Conservation (phyloP, 1,284 basidiomycete species). For the Cutaneotrichosporon daszewskae region DNA sequence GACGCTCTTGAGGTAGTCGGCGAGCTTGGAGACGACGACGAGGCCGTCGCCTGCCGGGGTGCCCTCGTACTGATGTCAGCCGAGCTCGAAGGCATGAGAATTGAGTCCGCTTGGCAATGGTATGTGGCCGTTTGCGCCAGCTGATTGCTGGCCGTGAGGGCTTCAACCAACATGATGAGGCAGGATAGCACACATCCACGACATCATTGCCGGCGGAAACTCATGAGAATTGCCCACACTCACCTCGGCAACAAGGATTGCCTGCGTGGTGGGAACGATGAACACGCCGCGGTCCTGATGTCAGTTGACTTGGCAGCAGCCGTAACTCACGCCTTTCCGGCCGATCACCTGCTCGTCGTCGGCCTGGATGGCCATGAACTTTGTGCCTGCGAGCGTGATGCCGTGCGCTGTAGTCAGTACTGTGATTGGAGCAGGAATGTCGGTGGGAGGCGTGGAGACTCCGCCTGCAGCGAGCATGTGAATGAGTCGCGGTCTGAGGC, state of each 20-base stretch:
- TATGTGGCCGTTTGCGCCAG: no score
- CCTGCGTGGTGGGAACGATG: constrained; percentile 82
- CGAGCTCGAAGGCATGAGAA: no score
- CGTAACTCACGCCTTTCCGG: constrained; percentile 59
- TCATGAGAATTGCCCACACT: no score
- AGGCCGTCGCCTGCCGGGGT: constrained; percentile 63
- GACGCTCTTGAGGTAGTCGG: constrained; percentile 69
- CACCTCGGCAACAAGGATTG: constrained; percentile 69
- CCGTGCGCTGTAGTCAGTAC: constrained; percentile 52
- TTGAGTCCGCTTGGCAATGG: no score
- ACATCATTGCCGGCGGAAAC: no score
- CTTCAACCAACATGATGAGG: no score
- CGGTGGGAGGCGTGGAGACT: neutral
- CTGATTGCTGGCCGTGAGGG: no score
- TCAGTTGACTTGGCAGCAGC: neutral
- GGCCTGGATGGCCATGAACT: constrained; percentile 73
- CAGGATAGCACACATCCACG: no score
- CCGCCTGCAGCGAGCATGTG: neutral
- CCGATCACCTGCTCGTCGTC: constrained; percentile 63
- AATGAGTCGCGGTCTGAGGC: no score
- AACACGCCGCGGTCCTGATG: constrained; percentile 72
- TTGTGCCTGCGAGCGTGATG: constrained; percentile 64
- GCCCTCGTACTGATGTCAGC: constrained; percentile 53
- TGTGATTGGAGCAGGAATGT: neutral
- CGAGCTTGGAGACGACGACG: constrained; percentile 65